Evolutionary conservation across 2,329 filamentous ascomycete genomes (phyloP), one percentile per base, ranked within the genome.

Genomic region (Pseudopithomyces chartarum): DNA sequence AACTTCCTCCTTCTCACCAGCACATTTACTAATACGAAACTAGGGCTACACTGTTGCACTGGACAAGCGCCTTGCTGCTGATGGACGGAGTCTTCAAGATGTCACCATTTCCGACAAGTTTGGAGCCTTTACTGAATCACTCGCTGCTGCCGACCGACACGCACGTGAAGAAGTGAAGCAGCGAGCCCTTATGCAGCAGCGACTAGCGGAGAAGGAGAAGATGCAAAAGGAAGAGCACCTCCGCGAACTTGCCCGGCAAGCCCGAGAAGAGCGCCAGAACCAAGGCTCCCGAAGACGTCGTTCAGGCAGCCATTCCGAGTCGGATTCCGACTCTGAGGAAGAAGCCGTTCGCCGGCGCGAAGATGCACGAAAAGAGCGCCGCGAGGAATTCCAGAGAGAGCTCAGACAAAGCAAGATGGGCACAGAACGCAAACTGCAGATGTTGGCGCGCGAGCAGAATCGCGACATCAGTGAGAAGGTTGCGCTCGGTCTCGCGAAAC

Each of bases 21-120:
- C 26, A 29, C 26, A 4, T 8, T 4, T 29, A 29, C 26, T 29
- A 29, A 29, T 8, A 29, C 8, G 4, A 4, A 4, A 29, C 26
- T 5, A 29, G 80, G 95, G 95, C 68, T 99, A 97, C 73, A 99
- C 95, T 0, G 91, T 99, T 1, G 92, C 95, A 0, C 78, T 99
- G 50, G 95, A 99, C 76, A 99, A 99, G 81, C 89, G 95, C 72
- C 80, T 99, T 65, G 95, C 95, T 17, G 94, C 95, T 8, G 94
- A 98, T 75, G 95, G 95, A 12, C 85, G 95, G 68, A 92, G 92
- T 0, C 75, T 99, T 60, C 92, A 97, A 75, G 95, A 99, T 73
- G 87, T 97, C 40, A 90, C 92, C 6, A 98, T 99, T 79, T 98
- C 97, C 78, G 95, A 99, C 81, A 98, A 97, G 74, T 98, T 99